A percentile compares a stretch with the other conserved stretches of the same genome.
Evolutionary conservation across 2,329 filamentous ascomycete species (phyloP).

Genomic region (Zymoseptoria crescenta): DNA sequence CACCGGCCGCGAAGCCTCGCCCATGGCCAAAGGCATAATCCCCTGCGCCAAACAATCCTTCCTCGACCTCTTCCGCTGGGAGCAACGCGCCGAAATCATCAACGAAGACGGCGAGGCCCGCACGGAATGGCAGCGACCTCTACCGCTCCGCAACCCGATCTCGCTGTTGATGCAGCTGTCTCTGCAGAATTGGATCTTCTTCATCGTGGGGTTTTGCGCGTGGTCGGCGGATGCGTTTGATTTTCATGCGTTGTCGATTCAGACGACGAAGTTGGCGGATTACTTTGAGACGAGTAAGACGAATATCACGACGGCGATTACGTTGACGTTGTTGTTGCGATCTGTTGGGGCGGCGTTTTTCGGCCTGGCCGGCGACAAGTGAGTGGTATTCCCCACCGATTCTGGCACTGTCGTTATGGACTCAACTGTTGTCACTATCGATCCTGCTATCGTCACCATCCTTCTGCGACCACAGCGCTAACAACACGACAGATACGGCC

Average conservation of each 20-base stretch:
- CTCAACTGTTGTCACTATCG: no score
- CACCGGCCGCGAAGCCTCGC: conserved; percentile 49
- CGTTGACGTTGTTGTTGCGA: conserved; percentile 64
- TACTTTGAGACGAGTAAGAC: conserved; percentile 56
- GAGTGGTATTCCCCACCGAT: no score
- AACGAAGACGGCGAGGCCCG: conserved; percentile 58
- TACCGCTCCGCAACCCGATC: conserved; percentile 62
- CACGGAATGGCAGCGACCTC: conserved; percentile 61
- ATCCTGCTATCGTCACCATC: no score
- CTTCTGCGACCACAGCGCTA: no score
- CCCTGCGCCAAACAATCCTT: conserved; percentile 58
- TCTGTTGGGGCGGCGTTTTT: conserved; percentile 70
- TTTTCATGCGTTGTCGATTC: conserved; percentile 73
- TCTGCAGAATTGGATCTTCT: conserved; percentile 62
- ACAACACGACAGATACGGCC: conserved; percentile 44
- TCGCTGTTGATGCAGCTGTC: conserved; percentile 58
- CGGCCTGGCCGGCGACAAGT: conserved; percentile 65
- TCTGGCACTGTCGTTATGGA: no score
- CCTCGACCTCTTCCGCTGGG: conserved; percentile 63
- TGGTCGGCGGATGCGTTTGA: conserved; percentile 82
- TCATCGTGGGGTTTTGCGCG: conserved; percentile 63
- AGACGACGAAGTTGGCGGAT: conserved; percentile 60
- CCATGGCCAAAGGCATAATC: conserved; percentile 56
- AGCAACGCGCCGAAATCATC: conserved; percentile 60
- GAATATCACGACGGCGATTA: conserved; percentile 66